Evolutionary conservation across 2,329 filamentous ascomycete species (phyloP), one percentile per base, ranked within the genome.

Genomic region (Phaeophleospora eucalypticola): DNA sequence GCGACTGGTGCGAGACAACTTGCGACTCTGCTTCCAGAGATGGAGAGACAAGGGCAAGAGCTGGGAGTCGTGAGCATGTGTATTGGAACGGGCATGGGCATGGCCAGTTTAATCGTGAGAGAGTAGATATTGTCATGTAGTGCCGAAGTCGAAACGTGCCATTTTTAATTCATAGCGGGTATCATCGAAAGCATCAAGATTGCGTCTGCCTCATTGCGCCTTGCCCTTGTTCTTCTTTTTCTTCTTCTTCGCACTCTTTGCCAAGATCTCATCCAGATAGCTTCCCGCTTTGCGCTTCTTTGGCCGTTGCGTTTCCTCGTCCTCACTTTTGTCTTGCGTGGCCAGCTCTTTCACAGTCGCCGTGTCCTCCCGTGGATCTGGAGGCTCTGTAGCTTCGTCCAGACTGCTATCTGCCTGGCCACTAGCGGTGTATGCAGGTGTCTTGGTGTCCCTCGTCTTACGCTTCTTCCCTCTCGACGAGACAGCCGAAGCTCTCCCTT

Each of bases 61-160:
- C 73, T 95, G 39, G 89, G 90, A 57, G 87, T 95, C 36, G 80
- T 95, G 46, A 93, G 86, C 62, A 95, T 96, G 87, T 96, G 90
- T 67, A 73, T 76, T 56, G 74, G 74, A 2, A 76, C 74, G 7
- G 66, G 66, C 0, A 77, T 77, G 74, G 74, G 74, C 0, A 76
- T 76, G 73, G 74, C 74, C 29, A 73, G 70, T 59, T 67, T 76
- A 66, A 71, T 77, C 53, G 68, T 76, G 2, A 61, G 72, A 41
- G 73, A 76, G 56, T 74, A 66, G 43, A 38, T 2, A 24, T 14
- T 29, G 6, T 32, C 16, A n/a, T n/a, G n/a, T n/a, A n/a, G n/a
- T n/a, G n/a, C n/a, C 24, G 7, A 29, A 29, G 12, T 12, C 6
- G 24, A 10, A 36, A 18, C 29, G 19, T 41, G 34, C 27, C 36